A percentile compares a stretch with the other conserved stretches of the same genome.
These are phyloP conservation scores for Fusarium musae DNA, from an alignment of 2,329 filamentous ascomycete species.

Conservation along the genomic window DNA sequence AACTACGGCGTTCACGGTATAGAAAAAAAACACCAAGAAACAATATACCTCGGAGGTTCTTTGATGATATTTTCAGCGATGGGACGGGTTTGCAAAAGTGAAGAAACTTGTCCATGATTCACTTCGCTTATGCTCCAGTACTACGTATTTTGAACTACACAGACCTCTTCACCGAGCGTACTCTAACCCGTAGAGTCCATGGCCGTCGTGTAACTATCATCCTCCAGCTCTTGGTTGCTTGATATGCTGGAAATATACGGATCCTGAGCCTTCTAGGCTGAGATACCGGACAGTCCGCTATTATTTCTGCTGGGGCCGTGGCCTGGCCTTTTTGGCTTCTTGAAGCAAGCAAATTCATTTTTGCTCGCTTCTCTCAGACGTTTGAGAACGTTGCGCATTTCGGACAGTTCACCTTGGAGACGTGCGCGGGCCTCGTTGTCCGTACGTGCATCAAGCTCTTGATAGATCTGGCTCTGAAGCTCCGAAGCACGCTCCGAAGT, in stretches of 20 bases:
- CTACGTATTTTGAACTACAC: conserved; percentile 3
- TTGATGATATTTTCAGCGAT: not conserved
- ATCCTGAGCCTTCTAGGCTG: conserved; percentile 38
- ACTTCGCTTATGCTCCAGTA: conserved; percentile 3
- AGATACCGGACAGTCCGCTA: conserved; percentile 43
- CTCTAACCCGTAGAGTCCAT: conserved; percentile 7
- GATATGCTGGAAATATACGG: not conserved
- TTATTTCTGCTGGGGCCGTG: conserved; percentile 48
- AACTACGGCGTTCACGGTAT: conserved; percentile 40
- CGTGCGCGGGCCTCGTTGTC: conserved; percentile 84
- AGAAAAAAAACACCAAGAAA: conserved; percentile 22
- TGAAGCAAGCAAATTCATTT: conserved; percentile 89
- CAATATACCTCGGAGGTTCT: conserved; percentile 36
- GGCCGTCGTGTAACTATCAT: not conserved
- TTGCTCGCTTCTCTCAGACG: conserved; percentile 81
- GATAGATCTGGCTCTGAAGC: conserved; percentile 89
- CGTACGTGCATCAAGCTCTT: conserved; percentile 88
- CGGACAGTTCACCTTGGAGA: conserved; percentile 87
- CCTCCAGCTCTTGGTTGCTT: conserved; percentile 10
- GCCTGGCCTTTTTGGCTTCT: conserved; percentile 66
- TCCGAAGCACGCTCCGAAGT: conserved; percentile 84
- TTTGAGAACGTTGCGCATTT: conserved; percentile 90
- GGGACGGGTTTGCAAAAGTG: not conserved
- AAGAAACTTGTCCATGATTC: conserved; percentile 7
- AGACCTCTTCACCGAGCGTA: not conserved